These are phyloP conservation scores for Quercus ilex DNA, from an alignment of 306 rosid species.

Conservation along the genomic window DNA sequence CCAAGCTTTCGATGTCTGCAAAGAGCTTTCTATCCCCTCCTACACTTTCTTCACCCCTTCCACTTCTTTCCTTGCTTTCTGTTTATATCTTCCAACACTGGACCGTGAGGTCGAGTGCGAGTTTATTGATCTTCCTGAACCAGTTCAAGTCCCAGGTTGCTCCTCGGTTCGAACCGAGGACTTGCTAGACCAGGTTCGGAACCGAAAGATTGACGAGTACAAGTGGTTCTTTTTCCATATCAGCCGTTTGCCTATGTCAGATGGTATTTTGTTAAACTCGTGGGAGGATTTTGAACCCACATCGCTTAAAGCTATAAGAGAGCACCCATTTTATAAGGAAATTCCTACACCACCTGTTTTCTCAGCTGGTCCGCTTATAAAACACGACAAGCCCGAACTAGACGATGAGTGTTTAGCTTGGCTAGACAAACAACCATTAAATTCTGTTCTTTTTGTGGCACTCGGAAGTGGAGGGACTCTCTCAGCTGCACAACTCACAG, in stretches of 20 bases:
- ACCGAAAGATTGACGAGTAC: slow-evolving; percentile 38
- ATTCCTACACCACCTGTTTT: slow-evolving; percentile 27
- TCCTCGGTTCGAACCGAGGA: slow-evolving; percentile 29
- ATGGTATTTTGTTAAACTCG: slow-evolving; percentile 35
- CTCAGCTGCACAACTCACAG: slow-evolving; percentile 16
- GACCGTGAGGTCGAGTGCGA: slow-evolving; percentile 43
- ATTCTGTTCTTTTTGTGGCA: slow-evolving; percentile 34
- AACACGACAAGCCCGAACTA: neutral
- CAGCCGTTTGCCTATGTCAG: slow-evolving; percentile 26
- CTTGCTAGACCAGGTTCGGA: slow-evolving; percentile 32
- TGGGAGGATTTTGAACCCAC: slow-evolving; percentile 43
- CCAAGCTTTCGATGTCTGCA: slow-evolving; percentile 39
- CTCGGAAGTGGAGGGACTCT: slow-evolving; percentile 44
- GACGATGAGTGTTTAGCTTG: slow-evolving; percentile 24
- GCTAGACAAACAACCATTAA: slow-evolving; percentile 37
- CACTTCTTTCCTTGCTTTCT: slow-evolving; percentile 29
- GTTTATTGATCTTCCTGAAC: slow-evolving; percentile 45
- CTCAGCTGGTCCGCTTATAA: slow-evolving; percentile 36
- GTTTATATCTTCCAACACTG: slow-evolving; percentile 30
- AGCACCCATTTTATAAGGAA: slow-evolving; percentile 27
- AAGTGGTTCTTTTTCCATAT: slow-evolving; percentile 30
- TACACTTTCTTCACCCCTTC: slow-evolving; percentile 42
- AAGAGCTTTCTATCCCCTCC: slow-evolving; percentile 23
- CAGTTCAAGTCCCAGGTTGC: slow-evolving; percentile 41
- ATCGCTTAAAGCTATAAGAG: slow-evolving; percentile 26